Evolutionary conservation across 2,329 filamentous ascomycete species (phyloP), one percentile per base, ranked within the genome.

Genomic region (Colletotrichum coccodes): DNA sequence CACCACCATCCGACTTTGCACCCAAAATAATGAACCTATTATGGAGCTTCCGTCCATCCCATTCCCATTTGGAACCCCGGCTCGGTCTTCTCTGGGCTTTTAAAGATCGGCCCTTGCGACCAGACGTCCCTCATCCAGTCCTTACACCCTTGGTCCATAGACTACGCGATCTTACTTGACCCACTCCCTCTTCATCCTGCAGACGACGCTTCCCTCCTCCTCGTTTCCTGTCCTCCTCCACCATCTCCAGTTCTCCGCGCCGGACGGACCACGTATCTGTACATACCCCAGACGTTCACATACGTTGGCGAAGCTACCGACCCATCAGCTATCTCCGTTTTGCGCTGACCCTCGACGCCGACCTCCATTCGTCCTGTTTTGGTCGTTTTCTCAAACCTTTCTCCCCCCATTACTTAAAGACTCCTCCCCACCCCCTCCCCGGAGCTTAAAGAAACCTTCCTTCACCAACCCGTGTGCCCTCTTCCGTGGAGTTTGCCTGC

Each of bases 171-270:
- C 47, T 65, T 54, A 60, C 54, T 68, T 63, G 61, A 46, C 62
- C 61, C 66, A 68, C 61, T 68, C 66, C 65, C 65, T 63, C 61
- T 59, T 64, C 42, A 50, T 63, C 47, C 65, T 59, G 53, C 53
- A 64, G 38, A 64, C 46, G 60, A 56, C 38, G 40, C 61, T 40
- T 52, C 42, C 36, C 60, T 40, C 60, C 42, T 42, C 60, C 40
- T 46, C 28, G 28, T 53, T 52, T 30, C 34, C 47, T 40, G 44
- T 49, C 47, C 59, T 52, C 65, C 53, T 57, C 47, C 38, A 54
- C 23, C 30, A 64, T 57, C 61, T 65, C 65, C 65, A 68, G 65
- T 65, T 65, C 65, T 60, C 65, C 65, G 65, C 65, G 61, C 18
- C 34, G 47, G 47, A 38, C 32, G 40, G 49, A 44, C 61, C 61